These are phyloP conservation scores for Alloteropsis semialata DNA, from an alignment of 176 grass and related monocot species.

Conservation along the genomic window DNA sequence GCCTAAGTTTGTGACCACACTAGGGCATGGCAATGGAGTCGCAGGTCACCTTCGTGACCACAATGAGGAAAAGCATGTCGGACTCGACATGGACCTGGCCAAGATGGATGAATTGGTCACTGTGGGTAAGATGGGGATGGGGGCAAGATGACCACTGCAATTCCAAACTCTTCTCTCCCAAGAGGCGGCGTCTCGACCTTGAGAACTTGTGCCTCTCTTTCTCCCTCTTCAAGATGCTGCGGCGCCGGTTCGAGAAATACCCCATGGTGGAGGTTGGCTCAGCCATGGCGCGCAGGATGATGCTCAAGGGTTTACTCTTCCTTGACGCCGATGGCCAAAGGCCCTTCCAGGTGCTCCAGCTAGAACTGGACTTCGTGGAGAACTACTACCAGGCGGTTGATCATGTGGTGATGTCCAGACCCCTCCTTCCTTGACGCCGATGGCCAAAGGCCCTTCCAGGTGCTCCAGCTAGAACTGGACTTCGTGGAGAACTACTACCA, in stretches of 20 bases:
- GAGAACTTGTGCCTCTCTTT: slow-evolving; percentile 6
- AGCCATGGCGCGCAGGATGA: neutral
- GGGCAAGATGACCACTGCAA: neutral
- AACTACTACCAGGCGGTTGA: neutral
- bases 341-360: neutral
- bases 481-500: slow-evolving; percentile 19
- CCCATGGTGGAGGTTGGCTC: slow-evolving; percentile 12
- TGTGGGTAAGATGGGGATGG: neutral
- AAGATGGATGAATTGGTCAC: neutral
- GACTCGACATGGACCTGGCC: neutral
- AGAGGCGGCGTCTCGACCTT: neutral
- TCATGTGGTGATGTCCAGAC: neutral
- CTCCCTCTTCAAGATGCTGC: slow-evolving; percentile 21
- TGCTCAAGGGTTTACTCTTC: neutral
- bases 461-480: slow-evolving; percentile 1
- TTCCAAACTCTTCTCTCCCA: neutral
- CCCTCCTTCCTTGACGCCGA: neutral
- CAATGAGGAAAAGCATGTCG: neutral
- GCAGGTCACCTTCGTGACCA: too few relatives aligned
- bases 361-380: slow-evolving; percentile 9
- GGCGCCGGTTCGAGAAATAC: slow-evolving; percentile 26
- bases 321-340: neutral
- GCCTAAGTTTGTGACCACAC: too few relatives aligned
- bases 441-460: neutral
- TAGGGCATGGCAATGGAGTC: too few relatives aligned